Conservation (phyloP, 441 rosid species). For the Omphalea diandra region DNA sequence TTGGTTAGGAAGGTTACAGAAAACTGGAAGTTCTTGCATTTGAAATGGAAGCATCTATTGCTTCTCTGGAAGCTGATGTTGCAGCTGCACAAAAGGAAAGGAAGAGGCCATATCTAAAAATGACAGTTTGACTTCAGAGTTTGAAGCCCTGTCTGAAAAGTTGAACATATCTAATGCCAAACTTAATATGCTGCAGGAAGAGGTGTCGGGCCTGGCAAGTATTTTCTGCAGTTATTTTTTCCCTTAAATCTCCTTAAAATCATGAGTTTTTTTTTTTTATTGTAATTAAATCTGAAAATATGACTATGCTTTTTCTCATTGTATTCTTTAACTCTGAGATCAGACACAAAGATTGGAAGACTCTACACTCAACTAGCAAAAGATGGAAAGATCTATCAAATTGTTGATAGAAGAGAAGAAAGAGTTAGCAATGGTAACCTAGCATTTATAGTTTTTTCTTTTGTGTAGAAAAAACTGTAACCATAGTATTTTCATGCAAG, state of each 20-base stretch:
- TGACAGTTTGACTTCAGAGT: conserved; percentile 52
- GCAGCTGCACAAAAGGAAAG: conserved; percentile 55
- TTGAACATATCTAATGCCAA: conserved; percentile 48
- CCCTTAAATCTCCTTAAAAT: background rate
- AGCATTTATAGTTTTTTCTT: conserved; percentile 13
- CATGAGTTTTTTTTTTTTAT: no score
- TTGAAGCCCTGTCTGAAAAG: conserved; percentile 50
- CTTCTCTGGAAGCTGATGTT: conserved; percentile 75
- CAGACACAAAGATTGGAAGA: conserved; percentile 66
- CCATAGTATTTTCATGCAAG: conserved; percentile 12
- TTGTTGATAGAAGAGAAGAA: conserved; percentile 76
- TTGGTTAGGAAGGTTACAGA: conserved; percentile 68
- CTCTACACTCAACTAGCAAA: conserved; percentile 52
- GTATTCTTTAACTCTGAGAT: conserved; percentile 19
- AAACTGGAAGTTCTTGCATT: conserved; percentile 81
- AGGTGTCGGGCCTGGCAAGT: conserved; percentile 56
- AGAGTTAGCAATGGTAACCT: conserved; percentile 93
- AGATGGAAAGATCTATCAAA: conserved; percentile 49
- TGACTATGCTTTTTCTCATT: conserved; percentile 11
- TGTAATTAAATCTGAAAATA: no score
- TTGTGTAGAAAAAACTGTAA: background rate
- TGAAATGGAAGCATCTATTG: conserved; percentile 91
- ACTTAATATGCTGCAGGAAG: conserved; percentile 49
- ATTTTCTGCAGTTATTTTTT: no score
- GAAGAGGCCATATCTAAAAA: conserved; percentile 50